A percentile compares a stretch with the other conserved stretches of the same genome.
phyloP scores from a whole-genome alignment of 2,329 filamentous ascomycete species.

The Colletotrichum nymphaeae region DNA sequence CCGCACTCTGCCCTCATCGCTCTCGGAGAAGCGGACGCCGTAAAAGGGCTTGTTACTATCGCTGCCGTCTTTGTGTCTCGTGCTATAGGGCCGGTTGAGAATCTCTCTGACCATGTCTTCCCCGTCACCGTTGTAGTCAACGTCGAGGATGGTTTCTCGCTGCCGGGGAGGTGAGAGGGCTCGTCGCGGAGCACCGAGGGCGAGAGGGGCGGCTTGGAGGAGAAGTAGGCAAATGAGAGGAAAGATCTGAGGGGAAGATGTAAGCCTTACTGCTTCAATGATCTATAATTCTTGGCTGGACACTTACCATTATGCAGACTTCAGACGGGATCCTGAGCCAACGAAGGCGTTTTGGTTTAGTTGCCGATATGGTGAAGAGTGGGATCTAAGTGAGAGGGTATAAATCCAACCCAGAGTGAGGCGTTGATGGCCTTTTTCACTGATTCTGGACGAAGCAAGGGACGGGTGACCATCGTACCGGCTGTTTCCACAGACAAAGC shows the following conservation, averaged over 20 bases:
- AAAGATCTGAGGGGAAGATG: not conserved
- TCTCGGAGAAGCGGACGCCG: not conserved
- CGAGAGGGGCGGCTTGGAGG: not conserved
- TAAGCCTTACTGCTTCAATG: not conserved
- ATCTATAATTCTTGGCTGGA: rapidly evolving
- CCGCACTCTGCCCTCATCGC: too few species aligned
- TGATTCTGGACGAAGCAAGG: not conserved
- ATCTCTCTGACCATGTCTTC: not conserved
- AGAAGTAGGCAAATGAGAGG: not conserved
- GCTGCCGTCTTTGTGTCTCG: not conserved
- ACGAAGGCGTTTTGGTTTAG: not conserved
- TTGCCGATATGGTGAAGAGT: too few species aligned
- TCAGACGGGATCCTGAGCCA: not conserved
- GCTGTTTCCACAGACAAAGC: not conserved
- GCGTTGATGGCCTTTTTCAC: too few species aligned
- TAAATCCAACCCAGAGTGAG: too few species aligned
- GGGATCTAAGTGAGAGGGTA: not conserved
- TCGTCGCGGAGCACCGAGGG: not conserved
- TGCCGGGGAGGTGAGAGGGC: too few species aligned
- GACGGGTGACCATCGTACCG: not conserved
- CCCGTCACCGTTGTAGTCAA: not conserved
- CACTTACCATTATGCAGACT: not conserved
- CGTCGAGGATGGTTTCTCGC: not conserved
- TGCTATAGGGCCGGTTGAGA: not conserved
- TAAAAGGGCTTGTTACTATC: not conserved